Conservation (phyloP, 352 stramenopile species). For the Globisporangium rhizosaccharum region DNA sequence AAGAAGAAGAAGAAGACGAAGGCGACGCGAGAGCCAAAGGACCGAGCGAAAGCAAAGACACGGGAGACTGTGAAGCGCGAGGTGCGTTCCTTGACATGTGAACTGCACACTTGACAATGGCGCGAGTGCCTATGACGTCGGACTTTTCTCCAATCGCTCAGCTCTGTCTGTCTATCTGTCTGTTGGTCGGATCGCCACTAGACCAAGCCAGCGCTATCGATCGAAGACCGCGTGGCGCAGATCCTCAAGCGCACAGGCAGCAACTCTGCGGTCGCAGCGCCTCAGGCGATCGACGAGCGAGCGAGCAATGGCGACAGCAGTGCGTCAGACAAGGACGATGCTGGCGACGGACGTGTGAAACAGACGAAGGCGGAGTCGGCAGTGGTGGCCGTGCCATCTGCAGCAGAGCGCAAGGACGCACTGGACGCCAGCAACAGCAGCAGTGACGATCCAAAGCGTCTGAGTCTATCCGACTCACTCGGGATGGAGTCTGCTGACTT, state of each 20-base stretch:
- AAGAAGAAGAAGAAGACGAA: conserved; percentile 11
- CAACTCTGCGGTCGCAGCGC: conserved; percentile 20
- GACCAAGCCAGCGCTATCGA: conserved; percentile 26
- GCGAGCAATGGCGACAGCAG: conserved; percentile 3
- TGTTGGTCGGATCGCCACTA: not conserved
- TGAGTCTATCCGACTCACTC: conserved; percentile 63
- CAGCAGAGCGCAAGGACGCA: conserved; percentile 2
- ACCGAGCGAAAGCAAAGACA: not conserved
- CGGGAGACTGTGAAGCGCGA: conserved; percentile 24
- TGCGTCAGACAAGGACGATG: not conserved
- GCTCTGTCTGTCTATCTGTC: not conserved
- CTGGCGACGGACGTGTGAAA: not conserved
- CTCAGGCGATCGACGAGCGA: conserved; percentile 16
- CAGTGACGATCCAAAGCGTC: conserved; percentile 19
- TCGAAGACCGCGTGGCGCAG: conserved; percentile 71
- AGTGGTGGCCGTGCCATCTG: conserved; percentile 5
- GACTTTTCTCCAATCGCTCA: not conserved
- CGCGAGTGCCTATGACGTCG: no score
- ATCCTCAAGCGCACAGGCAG: conserved; percentile 79
- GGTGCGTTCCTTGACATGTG: not conserved
- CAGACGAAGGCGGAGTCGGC: not conserved
- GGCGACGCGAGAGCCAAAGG: conserved; percentile 18
- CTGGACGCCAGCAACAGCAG: conserved; percentile 7
- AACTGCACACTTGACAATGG: not conserved
- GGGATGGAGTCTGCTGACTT: conserved; percentile 77